phyloP scores from a whole-genome alignment of 768 basidiomycete genomes.

The Phylloporus scabripes region DNA sequence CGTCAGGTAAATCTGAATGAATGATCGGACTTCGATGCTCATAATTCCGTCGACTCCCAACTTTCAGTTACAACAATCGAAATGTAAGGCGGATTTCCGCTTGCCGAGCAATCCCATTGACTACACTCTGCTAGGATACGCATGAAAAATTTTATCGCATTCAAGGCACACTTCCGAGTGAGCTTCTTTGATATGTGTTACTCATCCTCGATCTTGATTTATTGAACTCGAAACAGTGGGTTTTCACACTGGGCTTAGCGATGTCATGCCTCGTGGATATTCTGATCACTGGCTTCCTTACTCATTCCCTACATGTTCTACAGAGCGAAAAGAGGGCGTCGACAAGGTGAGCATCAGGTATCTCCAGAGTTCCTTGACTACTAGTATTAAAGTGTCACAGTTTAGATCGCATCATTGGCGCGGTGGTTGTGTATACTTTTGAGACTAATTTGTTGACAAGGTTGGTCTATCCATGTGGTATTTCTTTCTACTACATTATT shows the following conservation, averaged over 20 bases:
- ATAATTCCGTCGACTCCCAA: slow-evolving; percentile 13
- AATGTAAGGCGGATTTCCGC: slow-evolving; percentile 19
- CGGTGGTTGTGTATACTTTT: slow-evolving; percentile 46
- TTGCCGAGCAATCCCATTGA: not conserved
- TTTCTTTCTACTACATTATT: not conserved
- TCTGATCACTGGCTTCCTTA: slow-evolving; percentile 43
- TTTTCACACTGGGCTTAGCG: slow-evolving; percentile 47
- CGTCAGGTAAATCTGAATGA: slow-evolving; percentile 21
- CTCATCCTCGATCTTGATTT: not conserved
- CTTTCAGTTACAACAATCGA: slow-evolving; percentile 25
- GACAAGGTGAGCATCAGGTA: slow-evolving; percentile 27
- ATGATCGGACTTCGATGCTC: slow-evolving; percentile 5
- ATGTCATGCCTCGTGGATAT: slow-evolving; percentile 47
- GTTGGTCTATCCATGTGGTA: slow-evolving; percentile 17
- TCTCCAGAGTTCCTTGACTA: not conserved
- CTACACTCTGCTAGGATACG: slow-evolving; percentile 19
- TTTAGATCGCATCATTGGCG: slow-evolving; percentile 43
- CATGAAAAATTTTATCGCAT: slow-evolving; percentile 19
- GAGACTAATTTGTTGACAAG: slow-evolving; percentile 50
- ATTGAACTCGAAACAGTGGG: slow-evolving; percentile 32
- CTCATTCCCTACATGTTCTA: slow-evolving; percentile 38
- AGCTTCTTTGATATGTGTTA: not conserved
- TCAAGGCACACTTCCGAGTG: slow-evolving; percentile 23
- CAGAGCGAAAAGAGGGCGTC: slow-evolving; percentile 36
- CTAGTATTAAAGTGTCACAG: slow-evolving; percentile 18